Base-by-base conservation (phyloP, 2,329 filamentous ascomycete species). In the Akanthomyces dipterigenus region DNA sequence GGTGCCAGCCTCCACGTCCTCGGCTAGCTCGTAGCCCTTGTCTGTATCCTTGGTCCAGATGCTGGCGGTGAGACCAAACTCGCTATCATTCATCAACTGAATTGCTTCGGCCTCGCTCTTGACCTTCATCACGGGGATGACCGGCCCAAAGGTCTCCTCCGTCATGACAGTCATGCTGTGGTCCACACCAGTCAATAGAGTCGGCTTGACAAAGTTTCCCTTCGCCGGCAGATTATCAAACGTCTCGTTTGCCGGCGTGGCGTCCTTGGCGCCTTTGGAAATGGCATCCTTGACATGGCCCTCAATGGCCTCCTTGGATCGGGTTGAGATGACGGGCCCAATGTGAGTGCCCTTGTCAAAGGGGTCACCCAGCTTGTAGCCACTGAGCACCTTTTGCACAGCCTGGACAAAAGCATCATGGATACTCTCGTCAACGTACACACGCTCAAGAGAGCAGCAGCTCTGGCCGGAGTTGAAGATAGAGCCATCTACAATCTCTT, bases 381-480 rank as follows among this genome's bases (percentile, higher is more conserved):
- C 84, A 71, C 82, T 82, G 66, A 98, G 82, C 8, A 96, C 91
- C 61, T 88, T 87, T 74, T 95, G 90, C 14, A 91, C 81, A 5
- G 89, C 90, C 56, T 85, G 80, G 56, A 97, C 81, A 69, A 98
- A 97, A 14, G 84, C 77, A 69, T 96, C 91, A 73, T 97, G 87
- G 55, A 98, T 85, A 67, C 84, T 87, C 70, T 90, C 88, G 69
- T 95, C 87, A 5, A 98, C 93, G 70, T 98, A 98, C 22, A 98
- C 86, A 38, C 93, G 83, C 77, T 98, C 93, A 59, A 98, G 81
- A 26, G 91, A 90, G 76, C 93, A 98, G 80, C 93, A 98, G 72
- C 91, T 96, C 79, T 98, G 93, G n/a, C 93, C 93, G 56, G 93
- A 96, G 78, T 98, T 98, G 82, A 98, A 98, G 62, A 98, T 81